These are phyloP conservation scores for Chlamydomonas sp. DNA, from an alignment of 139 green algal species.

Conservation along the genomic window DNA sequence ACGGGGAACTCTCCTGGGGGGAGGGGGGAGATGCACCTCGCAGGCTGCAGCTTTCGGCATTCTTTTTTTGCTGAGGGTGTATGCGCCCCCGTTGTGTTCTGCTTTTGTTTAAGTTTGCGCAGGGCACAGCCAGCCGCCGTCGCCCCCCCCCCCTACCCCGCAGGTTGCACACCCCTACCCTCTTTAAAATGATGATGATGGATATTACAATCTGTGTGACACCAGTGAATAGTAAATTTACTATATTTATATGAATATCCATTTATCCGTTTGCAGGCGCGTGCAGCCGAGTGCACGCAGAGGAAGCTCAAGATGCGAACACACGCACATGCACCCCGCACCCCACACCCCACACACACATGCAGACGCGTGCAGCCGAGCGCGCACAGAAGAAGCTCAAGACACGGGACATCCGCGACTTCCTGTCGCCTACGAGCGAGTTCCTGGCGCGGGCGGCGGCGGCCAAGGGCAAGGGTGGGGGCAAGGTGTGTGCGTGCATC, in stretches of 20 bases:
- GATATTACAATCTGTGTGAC: too few species aligned
- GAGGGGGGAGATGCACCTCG: too few species aligned
- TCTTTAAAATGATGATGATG: too few species aligned
- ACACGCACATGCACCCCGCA: not conserved
- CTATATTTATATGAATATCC: not conserved
- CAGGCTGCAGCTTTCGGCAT: too few species aligned
- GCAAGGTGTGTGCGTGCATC: not conserved
- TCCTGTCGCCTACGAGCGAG: constrained; percentile 13
- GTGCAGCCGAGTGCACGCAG: not conserved
- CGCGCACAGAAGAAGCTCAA: constrained; percentile 20
- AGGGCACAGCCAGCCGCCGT: too few species aligned
- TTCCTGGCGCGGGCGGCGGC: constrained; percentile 44
- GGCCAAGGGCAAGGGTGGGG: constrained; percentile 29
- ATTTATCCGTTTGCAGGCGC: not conserved
- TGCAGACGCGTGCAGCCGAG: constrained; percentile 39
- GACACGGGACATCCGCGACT: constrained; percentile 38
- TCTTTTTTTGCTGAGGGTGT: too few species aligned
- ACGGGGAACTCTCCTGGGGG: too few species aligned
- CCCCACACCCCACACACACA: constrained; percentile 6
- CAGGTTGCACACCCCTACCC: too few species aligned
- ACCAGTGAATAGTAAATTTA: too few species aligned
- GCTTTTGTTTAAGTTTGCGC: too few species aligned
- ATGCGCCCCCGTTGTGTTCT: too few species aligned
- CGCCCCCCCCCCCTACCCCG: too few species aligned
- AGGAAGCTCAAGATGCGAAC: not conserved